Evolutionary conservation across 179 eudicot species (phyloP).

Genomic region (Carnegiea gigantea): DNA sequence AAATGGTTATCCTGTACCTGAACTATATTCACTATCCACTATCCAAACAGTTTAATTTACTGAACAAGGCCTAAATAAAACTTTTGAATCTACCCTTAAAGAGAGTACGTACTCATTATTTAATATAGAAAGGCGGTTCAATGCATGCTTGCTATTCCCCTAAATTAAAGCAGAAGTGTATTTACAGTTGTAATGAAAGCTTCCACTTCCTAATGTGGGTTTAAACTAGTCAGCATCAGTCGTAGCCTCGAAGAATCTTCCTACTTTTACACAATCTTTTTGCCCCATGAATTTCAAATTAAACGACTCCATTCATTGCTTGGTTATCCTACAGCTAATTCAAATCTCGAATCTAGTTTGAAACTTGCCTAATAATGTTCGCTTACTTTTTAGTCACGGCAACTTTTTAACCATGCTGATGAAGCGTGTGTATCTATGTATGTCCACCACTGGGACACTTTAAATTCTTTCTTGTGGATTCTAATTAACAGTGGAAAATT

Average conservation of each 20-base stretch:
- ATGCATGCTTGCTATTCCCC: not conserved
- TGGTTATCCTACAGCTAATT: too few species aligned
- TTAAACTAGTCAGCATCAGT: constrained; percentile 11
- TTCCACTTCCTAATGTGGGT: not conserved
- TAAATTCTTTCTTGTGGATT: not conserved
- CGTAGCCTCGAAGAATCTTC: constrained; percentile 7
- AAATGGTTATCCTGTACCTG: too few species aligned
- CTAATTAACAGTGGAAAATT: not conserved
- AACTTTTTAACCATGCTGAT: constrained; percentile 3
- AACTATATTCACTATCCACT: too few species aligned
- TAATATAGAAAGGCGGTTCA: not conserved
- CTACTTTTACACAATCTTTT: not conserved
- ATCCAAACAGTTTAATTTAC: too few species aligned
- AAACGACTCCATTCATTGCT: not conserved
- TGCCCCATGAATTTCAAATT: not conserved
- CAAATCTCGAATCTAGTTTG: not conserved
- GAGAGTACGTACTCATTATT: not conserved
- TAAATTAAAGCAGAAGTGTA: not conserved
- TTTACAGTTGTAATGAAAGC: constrained; percentile 7
- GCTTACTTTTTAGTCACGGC: constrained; percentile 7
- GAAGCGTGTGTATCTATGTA: not conserved
- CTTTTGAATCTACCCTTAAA: too few species aligned
- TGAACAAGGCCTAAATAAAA: too few species aligned
- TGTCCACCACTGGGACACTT: constrained; percentile 4
- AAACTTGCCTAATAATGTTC: not conserved